Evolutionary conservation across 2,329 filamentous ascomycete species (phyloP).

Genomic region (Cucurbitaria berberidis): DNA sequence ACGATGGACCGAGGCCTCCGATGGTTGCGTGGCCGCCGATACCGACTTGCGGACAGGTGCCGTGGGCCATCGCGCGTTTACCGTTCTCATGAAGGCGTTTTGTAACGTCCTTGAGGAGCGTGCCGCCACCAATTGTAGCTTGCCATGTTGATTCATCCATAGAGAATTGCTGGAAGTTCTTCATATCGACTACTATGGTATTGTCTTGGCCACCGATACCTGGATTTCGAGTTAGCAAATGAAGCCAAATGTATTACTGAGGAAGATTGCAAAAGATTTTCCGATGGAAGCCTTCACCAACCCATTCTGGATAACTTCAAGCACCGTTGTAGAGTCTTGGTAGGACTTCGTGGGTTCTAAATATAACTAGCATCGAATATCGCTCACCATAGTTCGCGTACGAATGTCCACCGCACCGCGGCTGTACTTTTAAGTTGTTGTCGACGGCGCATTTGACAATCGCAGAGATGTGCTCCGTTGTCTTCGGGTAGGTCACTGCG

Average conservation of each 20-base stretch:
- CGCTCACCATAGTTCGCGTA: constrained; percentile 58
- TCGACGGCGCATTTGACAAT: constrained; percentile 65
- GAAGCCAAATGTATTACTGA: background rate
- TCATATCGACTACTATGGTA: constrained; percentile 58
- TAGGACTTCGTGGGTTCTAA: too few relatives aligned
- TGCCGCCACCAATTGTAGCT: constrained; percentile 58
- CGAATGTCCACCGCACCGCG: constrained; percentile 69
- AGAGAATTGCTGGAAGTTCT: constrained; percentile 55
- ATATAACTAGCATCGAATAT: background rate
- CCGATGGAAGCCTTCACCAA: background rate
- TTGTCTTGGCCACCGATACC: constrained; percentile 56
- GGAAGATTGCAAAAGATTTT: background rate
- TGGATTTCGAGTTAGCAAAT: constrained; percentile 4
- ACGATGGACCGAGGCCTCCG: constrained; percentile 43
- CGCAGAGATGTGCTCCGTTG: constrained; percentile 59
- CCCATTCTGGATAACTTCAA: background rate
- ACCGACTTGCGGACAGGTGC: constrained; percentile 48
- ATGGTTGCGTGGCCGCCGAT: constrained; percentile 48
- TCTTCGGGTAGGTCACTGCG: constrained; percentile 63
- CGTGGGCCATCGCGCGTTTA: constrained; percentile 56
- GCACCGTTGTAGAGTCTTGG: background rate
- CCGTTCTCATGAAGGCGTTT: constrained; percentile 44
- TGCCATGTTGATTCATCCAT: constrained; percentile 53
- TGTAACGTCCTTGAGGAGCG: constrained; percentile 53
- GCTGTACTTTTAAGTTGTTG: constrained; percentile 62